These are phyloP conservation scores for Takakia lepidozioides DNA, from an alignment of 225 moss, liverwort and hornwort species.

Conservation along the genomic window DNA sequence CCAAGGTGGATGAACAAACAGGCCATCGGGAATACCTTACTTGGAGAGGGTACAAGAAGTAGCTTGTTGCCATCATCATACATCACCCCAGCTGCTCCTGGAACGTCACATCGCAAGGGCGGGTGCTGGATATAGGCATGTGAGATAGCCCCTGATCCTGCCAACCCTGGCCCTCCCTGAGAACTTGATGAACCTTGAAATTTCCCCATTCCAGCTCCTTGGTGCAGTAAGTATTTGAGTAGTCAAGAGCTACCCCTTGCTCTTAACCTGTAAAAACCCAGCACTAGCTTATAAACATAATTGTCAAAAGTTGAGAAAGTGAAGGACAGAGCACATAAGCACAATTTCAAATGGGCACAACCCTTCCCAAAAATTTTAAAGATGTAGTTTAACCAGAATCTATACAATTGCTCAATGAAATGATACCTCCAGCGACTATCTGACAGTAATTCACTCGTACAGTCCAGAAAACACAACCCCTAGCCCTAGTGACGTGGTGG, in stretches of 20 bases:
- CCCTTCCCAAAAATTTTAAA: no score
- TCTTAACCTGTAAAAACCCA: conserved; percentile 37
- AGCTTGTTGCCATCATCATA: conserved; percentile 94
- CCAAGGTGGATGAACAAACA: no score
- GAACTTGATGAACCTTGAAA: conserved; percentile 50
- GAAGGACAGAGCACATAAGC: no score
- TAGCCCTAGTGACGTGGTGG: no score
- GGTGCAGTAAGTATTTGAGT: not conserved
- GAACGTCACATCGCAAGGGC: conserved; percentile 68
- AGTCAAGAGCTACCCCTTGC: conserved; percentile 11
- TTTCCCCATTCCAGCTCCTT: conserved; percentile 36
- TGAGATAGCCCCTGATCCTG: conserved; percentile 60
- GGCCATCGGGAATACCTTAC: conserved; percentile 48
- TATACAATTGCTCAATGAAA: no score
- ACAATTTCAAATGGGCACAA: no score
- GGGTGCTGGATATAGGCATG: conserved; percentile 90
- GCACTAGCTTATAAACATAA: no score
- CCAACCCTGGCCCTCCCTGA: conserved; percentile 28
- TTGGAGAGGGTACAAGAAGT: conserved; percentile 74
- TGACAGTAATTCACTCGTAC: no score
- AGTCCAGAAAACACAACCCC: no score
- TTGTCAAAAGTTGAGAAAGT: no score
- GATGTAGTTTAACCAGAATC: no score
- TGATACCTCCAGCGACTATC: no score
- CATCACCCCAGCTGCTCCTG: conserved; percentile 85